phyloP scores from a whole-genome alignment of 2,329 filamentous ascomycete genomes.

The Stachybotrys chartarum region DNA sequence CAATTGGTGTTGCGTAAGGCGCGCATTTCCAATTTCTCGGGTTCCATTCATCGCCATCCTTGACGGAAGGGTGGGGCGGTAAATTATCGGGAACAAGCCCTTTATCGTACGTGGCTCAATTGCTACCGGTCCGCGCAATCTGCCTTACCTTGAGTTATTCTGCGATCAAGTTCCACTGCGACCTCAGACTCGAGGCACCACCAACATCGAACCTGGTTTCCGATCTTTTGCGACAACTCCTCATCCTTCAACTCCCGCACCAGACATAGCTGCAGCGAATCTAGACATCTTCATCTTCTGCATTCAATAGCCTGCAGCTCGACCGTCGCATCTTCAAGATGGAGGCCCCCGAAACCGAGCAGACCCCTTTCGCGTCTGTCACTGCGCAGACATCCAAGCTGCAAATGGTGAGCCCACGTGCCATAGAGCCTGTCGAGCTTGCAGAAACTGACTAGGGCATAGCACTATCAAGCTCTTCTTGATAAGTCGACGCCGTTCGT shows the following conservation, averaged over 20 bases:
- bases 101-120: not conserved
- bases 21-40: too few relatives aligned
- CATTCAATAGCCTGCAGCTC: not conserved
- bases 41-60: too few relatives aligned
- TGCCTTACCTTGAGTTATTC: not conserved
- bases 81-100: not conserved
- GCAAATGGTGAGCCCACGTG: slow-evolving; percentile 51
- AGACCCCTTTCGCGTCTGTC: slow-evolving; percentile 87
- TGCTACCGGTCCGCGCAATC: not conserved
- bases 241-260: too few relatives aligned
- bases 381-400: slow-evolving; percentile 74
- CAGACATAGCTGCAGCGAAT: too few relatives aligned
- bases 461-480: slow-evolving; percentile 92
- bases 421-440: not conserved
- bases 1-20: too few relatives aligned
- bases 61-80: not conserved
- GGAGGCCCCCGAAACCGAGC: slow-evolving; percentile 81
- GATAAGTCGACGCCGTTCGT: slow-evolving; percentile 90
- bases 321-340: slow-evolving; percentile 37
- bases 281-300: not conserved
- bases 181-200: not conserved
- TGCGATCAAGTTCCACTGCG: not conserved
- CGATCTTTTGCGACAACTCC: too few relatives aligned
- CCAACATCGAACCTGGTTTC: not conserved
- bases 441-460: slow-evolving; percentile 14